phyloP scores from a whole-genome alignment of 257 asterid species.

The Scutellaria baicalensis region DNA sequence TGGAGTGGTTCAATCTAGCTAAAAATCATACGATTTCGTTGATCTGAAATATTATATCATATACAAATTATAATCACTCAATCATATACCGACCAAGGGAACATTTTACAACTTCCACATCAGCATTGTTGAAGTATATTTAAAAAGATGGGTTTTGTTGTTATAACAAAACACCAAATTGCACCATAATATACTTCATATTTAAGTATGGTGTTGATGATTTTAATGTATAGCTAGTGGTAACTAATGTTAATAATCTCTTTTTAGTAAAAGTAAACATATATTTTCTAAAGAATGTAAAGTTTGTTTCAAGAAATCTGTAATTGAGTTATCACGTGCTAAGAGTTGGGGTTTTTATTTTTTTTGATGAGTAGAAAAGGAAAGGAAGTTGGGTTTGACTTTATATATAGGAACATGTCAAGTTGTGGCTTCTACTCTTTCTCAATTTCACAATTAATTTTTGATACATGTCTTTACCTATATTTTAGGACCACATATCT shows the following conservation, averaged over 20 bases:
- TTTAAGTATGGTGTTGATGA: too few species aligned
- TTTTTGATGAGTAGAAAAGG: conserved; percentile 2
- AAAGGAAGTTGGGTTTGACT: conserved; percentile 11
- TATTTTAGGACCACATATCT: conserved; percentile 19
- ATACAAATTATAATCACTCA: too few species aligned
- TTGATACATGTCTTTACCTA: conserved; percentile 7
- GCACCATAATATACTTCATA: too few species aligned
- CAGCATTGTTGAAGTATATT: too few species aligned
- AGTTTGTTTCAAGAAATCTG: background rate
- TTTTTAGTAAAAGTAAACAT: background rate
- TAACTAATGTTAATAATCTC: background rate
- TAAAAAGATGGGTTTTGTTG: too few species aligned
- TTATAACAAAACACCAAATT: too few species aligned
- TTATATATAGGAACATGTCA: background rate
- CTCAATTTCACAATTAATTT: conserved; percentile 1
- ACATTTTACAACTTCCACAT: too few species aligned
- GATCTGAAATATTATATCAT: too few species aligned
- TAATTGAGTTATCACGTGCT: conserved; percentile 9
- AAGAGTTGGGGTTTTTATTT: background rate
- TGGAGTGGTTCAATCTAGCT: too few species aligned
- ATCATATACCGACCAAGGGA: too few species aligned
- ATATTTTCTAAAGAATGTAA: background rate
- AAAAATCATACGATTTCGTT: too few species aligned
- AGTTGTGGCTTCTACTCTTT: background rate
- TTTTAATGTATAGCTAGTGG: background rate